These are phyloP conservation scores for Blastocystis hominis DNA, from an alignment of 352 stramenopile genomes.

Conservation along the genomic window DNA sequence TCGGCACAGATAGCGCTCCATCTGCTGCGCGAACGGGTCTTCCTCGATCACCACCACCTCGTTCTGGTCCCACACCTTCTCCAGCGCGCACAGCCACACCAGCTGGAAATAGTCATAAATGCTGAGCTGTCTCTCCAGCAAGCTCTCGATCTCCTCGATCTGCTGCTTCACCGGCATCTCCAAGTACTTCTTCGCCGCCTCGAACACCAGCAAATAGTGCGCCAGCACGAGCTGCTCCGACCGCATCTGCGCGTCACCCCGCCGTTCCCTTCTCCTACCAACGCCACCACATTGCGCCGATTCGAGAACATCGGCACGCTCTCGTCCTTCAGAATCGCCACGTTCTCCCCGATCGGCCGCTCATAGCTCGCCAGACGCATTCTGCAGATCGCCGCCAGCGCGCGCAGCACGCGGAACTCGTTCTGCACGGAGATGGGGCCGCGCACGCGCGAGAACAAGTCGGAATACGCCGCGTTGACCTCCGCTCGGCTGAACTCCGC, in stretches of 20 bases:
- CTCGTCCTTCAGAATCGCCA: background rate
- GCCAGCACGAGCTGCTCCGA: conserved; percentile 9
- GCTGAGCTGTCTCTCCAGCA: background rate
- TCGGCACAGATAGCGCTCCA: background rate
- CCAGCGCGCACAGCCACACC: background rate
- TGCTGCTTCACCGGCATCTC: background rate
- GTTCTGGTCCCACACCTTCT: background rate
- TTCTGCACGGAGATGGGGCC: background rate
- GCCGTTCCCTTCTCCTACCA: background rate
- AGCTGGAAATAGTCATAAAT: conserved; percentile 19
- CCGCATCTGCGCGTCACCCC: background rate
- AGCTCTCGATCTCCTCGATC: background rate
- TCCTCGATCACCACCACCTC: background rate
- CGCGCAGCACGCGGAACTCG: background rate
- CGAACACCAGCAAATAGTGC: conserved; percentile 11
- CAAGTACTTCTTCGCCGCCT: background rate
- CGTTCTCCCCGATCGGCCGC: background rate
- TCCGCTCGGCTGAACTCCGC: background rate
- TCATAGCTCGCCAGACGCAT: background rate
- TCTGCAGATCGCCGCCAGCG: background rate
- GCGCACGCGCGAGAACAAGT: background rate
- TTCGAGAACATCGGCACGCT: background rate
- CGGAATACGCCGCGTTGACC: background rate
- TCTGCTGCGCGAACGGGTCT: background rate
- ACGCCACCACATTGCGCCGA: background rate